Evolutionary conservation across 2,329 filamentous ascomycete species (phyloP).

Genomic region (Beauveria sp.): DNA sequence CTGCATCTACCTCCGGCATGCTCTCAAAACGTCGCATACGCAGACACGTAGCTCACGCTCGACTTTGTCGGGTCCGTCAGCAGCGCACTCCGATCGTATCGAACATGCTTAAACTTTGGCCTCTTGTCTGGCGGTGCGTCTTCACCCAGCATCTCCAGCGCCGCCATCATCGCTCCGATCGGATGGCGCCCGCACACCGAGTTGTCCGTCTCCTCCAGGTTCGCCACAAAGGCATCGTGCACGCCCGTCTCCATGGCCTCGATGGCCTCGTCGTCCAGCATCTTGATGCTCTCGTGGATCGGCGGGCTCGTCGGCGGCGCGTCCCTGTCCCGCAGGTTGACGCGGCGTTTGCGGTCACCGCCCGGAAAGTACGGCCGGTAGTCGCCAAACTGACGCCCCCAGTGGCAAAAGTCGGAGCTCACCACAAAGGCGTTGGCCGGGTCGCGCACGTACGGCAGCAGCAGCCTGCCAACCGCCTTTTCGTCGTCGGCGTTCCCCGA

Average conservation of each 20-base stretch:
- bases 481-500: constrained; percentile 64
- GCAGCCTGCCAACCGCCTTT: constrained; percentile 56
- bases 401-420: constrained; percentile 95
- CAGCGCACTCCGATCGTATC: constrained; percentile 80
- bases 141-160: constrained; percentile 56
- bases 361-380: constrained; percentile 68
- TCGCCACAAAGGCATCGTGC: constrained; percentile 62
- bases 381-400: constrained; percentile 67
- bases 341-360: constrained; percentile 31
- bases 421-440: constrained; percentile 75
- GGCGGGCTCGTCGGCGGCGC: constrained; percentile 29
- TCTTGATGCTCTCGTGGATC: constrained; percentile 80
- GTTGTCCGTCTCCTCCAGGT: constrained; percentile 67
- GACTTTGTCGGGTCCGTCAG: constrained; percentile 61
- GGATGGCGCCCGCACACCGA: constrained; percentile 94
- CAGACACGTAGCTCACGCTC: constrained; percentile 93
- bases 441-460: constrained; percentile 72
- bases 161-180: constrained; percentile 88
- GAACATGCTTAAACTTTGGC: constrained; percentile 66
- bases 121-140: constrained; percentile 24
- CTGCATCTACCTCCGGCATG: not conserved
- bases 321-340: constrained; percentile 26
- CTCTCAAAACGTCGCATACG: constrained; percentile 69
- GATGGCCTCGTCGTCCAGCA: constrained; percentile 76
- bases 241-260: constrained; percentile 71